Conservation (phyloP, 352 stramenopile species). For the Pythium vanterpoolii region DNA sequence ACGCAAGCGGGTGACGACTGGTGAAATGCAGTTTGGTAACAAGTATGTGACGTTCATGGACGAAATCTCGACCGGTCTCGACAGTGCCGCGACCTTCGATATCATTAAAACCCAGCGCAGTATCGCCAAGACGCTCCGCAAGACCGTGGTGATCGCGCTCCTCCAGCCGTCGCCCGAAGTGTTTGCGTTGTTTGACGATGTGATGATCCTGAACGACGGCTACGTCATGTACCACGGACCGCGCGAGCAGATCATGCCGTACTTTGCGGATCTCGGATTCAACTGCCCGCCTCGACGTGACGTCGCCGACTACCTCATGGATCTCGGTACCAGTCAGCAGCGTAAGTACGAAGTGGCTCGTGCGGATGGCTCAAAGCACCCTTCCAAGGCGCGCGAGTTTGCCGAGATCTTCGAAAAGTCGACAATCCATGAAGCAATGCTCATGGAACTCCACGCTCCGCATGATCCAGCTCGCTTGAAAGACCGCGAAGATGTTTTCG, state of each 20-base stretch:
- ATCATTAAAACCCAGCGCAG: conserved; percentile 63
- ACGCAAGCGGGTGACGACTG: conserved; percentile 63
- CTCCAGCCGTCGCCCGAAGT: conserved; percentile 25
- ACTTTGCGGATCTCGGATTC: conserved; percentile 32
- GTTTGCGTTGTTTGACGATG: conserved; percentile 34
- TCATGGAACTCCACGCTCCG: conserved; percentile 74
- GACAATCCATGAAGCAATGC: conserved; percentile 12
- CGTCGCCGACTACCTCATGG: conserved; percentile 27
- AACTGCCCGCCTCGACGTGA: conserved; percentile 24
- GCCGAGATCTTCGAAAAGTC: conserved; percentile 21
- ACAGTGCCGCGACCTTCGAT: conserved; percentile 88
- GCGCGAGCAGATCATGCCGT: conserved; percentile 23
- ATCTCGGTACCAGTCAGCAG: conserved; percentile 24
- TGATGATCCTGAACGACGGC: conserved; percentile 44
- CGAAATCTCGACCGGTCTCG: conserved; percentile 91
- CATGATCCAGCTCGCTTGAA: conserved; percentile 87
- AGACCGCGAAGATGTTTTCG: conserved; percentile 31
- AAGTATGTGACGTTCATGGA: conserved; percentile 77
- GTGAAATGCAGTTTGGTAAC: conserved; percentile 75
- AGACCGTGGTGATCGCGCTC: conserved; percentile 42
- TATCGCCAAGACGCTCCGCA: conserved; percentile 27
- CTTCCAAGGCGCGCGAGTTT: conserved; percentile 20
- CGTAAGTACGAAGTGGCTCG: conserved; percentile 2
- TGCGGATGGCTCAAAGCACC: not conserved
- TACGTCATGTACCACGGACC: conserved; percentile 45